Conservation (phyloP, 352 stramenopile species). For the Phytophthora fragariae region DNA sequence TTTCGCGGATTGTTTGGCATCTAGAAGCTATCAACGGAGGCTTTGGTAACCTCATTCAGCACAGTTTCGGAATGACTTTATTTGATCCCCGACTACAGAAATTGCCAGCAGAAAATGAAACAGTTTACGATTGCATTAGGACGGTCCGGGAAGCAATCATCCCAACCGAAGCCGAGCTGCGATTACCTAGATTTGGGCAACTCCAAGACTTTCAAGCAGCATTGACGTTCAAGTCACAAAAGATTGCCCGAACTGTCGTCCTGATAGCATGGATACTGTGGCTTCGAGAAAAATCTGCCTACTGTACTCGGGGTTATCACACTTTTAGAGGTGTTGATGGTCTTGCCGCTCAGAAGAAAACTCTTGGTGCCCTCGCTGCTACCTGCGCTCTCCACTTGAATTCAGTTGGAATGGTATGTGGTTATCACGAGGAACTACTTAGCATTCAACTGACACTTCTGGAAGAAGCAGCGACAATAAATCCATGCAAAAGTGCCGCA, state of each 20-base stretch:
- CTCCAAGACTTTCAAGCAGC: background rate
- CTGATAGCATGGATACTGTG: slow-evolving; percentile 49
- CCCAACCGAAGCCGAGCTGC: background rate
- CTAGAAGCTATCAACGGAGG: slow-evolving; percentile 10
- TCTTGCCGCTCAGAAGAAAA: background rate
- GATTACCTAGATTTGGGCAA: slow-evolving; percentile 7
- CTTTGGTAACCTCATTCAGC: slow-evolving; percentile 2
- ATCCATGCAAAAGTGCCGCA: slow-evolving; percentile 34
- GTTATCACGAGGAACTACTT: slow-evolving; percentile 36
- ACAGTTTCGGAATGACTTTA: slow-evolving; percentile 14
- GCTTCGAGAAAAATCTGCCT: slow-evolving; percentile 46
- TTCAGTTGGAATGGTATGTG: slow-evolving; percentile 22
- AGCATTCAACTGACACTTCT: slow-evolving; percentile 48
- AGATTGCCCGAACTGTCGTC: slow-evolving; percentile 41
- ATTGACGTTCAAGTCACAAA: slow-evolving; percentile 20
- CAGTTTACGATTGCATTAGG: slow-evolving; percentile 14
- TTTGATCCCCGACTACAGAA: slow-evolving; percentile 7
- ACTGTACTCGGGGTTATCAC: slow-evolving; percentile 33
- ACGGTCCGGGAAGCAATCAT: slow-evolving; percentile 8
- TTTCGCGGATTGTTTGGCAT: slow-evolving; percentile 32
- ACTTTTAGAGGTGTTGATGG: slow-evolving; percentile 1
- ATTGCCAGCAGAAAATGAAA: slow-evolving; percentile 1
- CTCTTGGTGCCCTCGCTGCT: slow-evolving; percentile 37
- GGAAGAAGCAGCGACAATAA: slow-evolving; percentile 38
- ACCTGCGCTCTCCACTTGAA: slow-evolving; percentile 56